Percentiles rank a stretch among this genome's conserved stretches.
Evolutionary conservation across 257 asterid genomes (phyloP).

Genomic region (Solanum etuberosum): DNA sequence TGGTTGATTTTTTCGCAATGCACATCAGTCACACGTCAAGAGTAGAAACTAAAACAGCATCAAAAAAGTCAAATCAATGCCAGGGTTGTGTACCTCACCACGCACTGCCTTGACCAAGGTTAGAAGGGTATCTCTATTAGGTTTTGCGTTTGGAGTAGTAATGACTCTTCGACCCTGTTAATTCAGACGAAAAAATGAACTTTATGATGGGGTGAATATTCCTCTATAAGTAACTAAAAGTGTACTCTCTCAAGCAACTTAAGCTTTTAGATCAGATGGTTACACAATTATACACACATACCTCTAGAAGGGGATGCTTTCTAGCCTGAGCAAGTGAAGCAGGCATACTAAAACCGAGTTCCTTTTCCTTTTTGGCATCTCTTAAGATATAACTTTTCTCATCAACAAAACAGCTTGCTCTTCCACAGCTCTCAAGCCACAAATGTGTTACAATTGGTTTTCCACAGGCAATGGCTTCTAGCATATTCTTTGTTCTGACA

Average conservation of each 20-base stretch:
- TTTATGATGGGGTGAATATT: neutral
- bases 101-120: conserved; percentile 56
- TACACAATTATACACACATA: neutral
- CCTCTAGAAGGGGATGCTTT: conserved; percentile 58
- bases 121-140: conserved; percentile 33
- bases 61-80: neutral
- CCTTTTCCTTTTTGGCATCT: conserved; percentile 74
- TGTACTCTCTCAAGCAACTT: neutral
- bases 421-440: conserved; percentile 77
- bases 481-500: conserved; percentile 65
- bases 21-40: neutral
- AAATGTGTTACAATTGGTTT: conserved; percentile 65
- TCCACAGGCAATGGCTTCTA: conserved; percentile 69
- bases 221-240: neutral
- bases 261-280: neutral
- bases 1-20: neutral
- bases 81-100: conserved; percentile 44
- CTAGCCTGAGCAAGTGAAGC: conserved; percentile 48
- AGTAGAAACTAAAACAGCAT: neutral
- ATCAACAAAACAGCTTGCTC: conserved; percentile 41
- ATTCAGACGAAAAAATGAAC: conserved; percentile 6
- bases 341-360: conserved; percentile 58
- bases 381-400: conserved; percentile 56
- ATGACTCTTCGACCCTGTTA: conserved; percentile 50
- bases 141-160: conserved; percentile 56